Base-by-base conservation (phyloP, 2,329 filamentous ascomycete genomes). In the Epichloe hybrida region DNA sequence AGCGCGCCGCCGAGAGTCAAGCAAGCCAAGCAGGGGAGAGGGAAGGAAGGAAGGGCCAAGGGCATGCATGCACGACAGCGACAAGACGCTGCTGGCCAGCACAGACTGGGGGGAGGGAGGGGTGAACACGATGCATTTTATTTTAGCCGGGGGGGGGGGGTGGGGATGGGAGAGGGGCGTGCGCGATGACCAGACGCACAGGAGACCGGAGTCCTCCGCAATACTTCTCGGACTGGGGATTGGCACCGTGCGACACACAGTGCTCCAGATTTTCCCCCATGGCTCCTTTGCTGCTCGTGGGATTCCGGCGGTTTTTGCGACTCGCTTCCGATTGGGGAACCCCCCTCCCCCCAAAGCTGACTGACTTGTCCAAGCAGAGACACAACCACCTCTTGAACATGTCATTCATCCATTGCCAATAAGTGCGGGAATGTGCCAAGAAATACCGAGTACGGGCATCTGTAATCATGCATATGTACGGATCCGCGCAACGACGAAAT, bases 201-300 rank as follows among this genome's bases (percentile, higher is more conserved):
- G 27, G 46, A 39, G 23, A 7, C 21, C 34, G 48, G 8, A 31
- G 9, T 31, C 1, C 27, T 31, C 27, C 27, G 27, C 51, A n/a
- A n/a, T 17, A 17, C 17, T 17, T 17, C 17, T 17, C 17, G 42
- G 42, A 38, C 51, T 41, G 38, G 17, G 45, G 20, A 34, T 48
- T 38, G 42, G 46, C 37, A 43, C 49, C 53, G 53, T 54, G 51
- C 44, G 49, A 13, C 47, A 44, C 46, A 55, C 53, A 37, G 53
- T 55, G 53, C 51, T 45, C 31, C 27, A 31, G 37, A 12, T 23
- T 13, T 13, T 23, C 20, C 20, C 20, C 41, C 41, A 34, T 40
- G 15, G 34, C 13, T 37, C 39, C 3, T 8, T 27, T 46, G 27
- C 27, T 27, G 23, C 9, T 8, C 36, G 34, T 31, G 46, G 46